A percentile compares a stretch with the other conserved stretches of the same genome.
Conservation (phyloP, 495 filamentous ascomycete species). For the Stereocaulon alpinum region DNA sequence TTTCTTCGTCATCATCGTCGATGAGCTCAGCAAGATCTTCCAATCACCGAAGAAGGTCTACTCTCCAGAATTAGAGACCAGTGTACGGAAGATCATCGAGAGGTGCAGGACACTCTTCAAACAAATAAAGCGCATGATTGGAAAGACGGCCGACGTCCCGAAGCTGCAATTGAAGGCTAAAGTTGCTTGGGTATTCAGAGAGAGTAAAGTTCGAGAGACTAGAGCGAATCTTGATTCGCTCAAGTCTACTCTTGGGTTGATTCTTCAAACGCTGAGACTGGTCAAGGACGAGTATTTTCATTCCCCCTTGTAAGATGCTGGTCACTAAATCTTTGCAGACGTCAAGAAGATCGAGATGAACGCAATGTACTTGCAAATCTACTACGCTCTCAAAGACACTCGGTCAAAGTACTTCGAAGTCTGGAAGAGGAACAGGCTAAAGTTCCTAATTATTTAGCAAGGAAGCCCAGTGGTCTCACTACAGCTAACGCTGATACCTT, state of each 20-base stretch:
- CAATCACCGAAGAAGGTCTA: neutral
- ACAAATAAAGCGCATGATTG: neutral
- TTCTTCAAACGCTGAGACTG: neutral
- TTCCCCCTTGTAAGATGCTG: neutral
- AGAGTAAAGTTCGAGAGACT: neutral
- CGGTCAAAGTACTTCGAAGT: neutral
- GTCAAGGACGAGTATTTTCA: neutral
- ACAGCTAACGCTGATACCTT: neutral
- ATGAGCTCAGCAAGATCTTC: conserved; percentile 4
- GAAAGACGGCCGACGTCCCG: neutral
- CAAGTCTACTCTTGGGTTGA: neutral
- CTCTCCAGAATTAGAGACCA: neutral
- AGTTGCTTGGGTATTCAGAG: neutral
- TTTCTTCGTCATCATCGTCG: conserved; percentile 11
- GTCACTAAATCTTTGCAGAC: neutral
- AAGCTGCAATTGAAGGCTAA: neutral
- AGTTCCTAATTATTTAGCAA: neutral
- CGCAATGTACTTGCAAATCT: neutral
- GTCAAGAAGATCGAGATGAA: neutral
- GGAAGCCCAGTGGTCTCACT: neutral
- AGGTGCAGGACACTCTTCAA: neutral
- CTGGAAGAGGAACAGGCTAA: neutral
- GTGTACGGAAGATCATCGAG: conserved; percentile 1
- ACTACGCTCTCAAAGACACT: neutral
- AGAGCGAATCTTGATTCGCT: neutral